Evolutionary conservation across 2,329 filamentous ascomycete genomes (phyloP), one percentile per base, ranked within the genome.

Genomic region (Trichophyton rubrum): DNA sequence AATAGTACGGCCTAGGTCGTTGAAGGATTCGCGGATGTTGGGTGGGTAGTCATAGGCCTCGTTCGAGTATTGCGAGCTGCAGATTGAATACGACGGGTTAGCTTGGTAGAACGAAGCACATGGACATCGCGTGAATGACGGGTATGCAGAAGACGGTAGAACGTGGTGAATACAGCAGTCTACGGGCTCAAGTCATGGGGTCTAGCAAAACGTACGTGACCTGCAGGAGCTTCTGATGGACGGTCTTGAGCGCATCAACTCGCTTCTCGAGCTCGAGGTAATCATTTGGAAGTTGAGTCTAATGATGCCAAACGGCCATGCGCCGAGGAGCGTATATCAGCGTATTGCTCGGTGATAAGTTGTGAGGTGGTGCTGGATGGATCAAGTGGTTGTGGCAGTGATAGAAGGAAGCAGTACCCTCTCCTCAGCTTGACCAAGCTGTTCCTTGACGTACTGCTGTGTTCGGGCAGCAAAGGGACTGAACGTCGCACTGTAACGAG

Each of bases 181-280:
- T 56, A 49, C 6, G 33, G 45, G 30, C 15, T 30, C 30, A 24
- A 22, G 59, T 57, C 30, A 60, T 58, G 38, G 8, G 62, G n/a
- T 40, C 59, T 45, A 13, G 45, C 59, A 45, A 30, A 47, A 62
- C 60, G 77, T 80, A 95, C 89, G 93, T 99, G 72, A 97, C 93
- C 67, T 90, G 85, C 65, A 99, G 85, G 81, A 99, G 89, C 80
- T 95, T 96, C 79, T 95, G 90, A 77, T 99, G 93, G 62, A 95
- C 93, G 72, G 88, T 85, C 81, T 96, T 97, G 72, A 99, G 80
- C 62, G 93, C 93, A 84, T 99, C 93, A 70, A 97, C 90, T 67
- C 92, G 87, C 83, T 96, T 96, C 84, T 99, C 93, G 64, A 99
- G 87, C 76, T 97, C 91, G 73, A 96, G 89, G 77, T 99, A 99